Evolutionary conservation across 1,139 yeast genomes (phyloP).

Genomic region (Scheffersomyces cryptocercus): DNA sequence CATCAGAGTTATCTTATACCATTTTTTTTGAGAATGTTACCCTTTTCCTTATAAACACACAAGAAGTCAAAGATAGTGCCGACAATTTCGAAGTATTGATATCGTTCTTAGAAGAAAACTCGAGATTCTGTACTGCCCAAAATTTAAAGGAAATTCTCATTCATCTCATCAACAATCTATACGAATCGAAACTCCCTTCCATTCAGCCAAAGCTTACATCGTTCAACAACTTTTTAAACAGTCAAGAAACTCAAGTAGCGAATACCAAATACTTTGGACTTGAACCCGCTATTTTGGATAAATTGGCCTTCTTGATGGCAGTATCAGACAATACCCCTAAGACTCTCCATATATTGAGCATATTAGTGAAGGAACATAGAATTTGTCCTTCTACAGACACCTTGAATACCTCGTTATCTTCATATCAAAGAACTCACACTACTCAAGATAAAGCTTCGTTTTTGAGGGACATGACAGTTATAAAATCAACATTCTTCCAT

Average conservation of each 20-base stretch:
- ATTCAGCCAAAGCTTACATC: constrained; percentile 8
- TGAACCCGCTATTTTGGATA: constrained; percentile 24
- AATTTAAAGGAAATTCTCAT: constrained; percentile 19
- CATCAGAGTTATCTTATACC: constrained; percentile 10
- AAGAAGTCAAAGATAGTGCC: constrained; percentile 7
- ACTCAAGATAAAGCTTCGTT: constrained; percentile 7
- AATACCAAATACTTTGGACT: constrained; percentile 9
- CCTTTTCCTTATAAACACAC: constrained; percentile 17
- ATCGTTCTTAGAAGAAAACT: constrained; percentile 16
- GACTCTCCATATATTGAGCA: constrained; percentile 19
- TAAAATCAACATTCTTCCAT: constrained; percentile 36
- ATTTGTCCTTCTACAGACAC: constrained; percentile 29
- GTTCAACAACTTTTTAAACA: constrained; percentile 11
- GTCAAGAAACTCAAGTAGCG: background rate
- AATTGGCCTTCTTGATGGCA: constrained; percentile 25
- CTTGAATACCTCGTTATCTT: constrained; percentile 18
- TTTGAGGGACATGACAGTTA: constrained; percentile 24
- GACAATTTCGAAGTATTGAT: constrained; percentile 15
- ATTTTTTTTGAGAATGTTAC: constrained; percentile 25
- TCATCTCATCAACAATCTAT: constrained; percentile 12
- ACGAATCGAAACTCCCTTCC: constrained; percentile 10
- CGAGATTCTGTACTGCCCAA: constrained; percentile 17
- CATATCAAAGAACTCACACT: constrained; percentile 8
- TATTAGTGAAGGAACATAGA: constrained; percentile 17
- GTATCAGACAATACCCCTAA: constrained; percentile 18